Evolutionary conservation across 768 basidiomycete species (phyloP).

Genomic region (Rhizopogon rudus): DNA sequence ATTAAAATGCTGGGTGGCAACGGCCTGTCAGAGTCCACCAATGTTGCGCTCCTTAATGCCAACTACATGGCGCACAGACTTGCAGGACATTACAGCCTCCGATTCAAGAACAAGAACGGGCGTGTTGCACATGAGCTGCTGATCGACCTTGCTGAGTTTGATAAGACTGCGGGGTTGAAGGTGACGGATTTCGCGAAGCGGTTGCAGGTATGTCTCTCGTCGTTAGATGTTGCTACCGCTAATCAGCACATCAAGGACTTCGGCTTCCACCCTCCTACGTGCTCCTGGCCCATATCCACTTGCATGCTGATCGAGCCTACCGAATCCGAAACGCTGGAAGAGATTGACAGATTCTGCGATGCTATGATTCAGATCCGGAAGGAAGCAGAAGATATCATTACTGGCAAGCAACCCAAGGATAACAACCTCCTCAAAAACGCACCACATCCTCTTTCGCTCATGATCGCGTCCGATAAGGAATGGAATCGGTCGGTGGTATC

Average conservation of each 20-base stretch:
- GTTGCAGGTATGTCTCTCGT: slow-evolving; percentile 55
- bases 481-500: slow-evolving; percentile 71
- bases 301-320: slow-evolving; percentile 99
- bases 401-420: slow-evolving; percentile 84
- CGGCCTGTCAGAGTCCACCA: slow-evolving; percentile 82
- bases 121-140: slow-evolving; percentile 95
- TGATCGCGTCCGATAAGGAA: slow-evolving; percentile 66
- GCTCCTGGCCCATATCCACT: slow-evolving; percentile 96
- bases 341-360: slow-evolving; percentile 96
- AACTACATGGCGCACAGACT: slow-evolving; percentile 96
- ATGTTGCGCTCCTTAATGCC: slow-evolving; percentile 86
- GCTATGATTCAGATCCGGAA: slow-evolving; percentile 96
- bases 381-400: slow-evolving; percentile 84
- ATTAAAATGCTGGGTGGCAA: slow-evolving; percentile 99
- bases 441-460: slow-evolving; percentile 80
- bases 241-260: slow-evolving; percentile 52
- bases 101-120: slow-evolving; percentile 87
- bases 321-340: slow-evolving; percentile 90
- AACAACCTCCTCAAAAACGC: slow-evolving; percentile 94
- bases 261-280: slow-evolving; percentile 95
- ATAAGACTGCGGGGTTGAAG: slow-evolving; percentile 83
- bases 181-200: slow-evolving; percentile 97
- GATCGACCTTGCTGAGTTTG: slow-evolving; percentile 94
- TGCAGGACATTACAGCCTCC: slow-evolving; percentile 75
- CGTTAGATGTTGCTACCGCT: background rate